A percentile compares a stretch with the other conserved stretches of the same genome.
Conservation (phyloP, 169 alveolate genomes). For the Babesia divergens region DNA sequence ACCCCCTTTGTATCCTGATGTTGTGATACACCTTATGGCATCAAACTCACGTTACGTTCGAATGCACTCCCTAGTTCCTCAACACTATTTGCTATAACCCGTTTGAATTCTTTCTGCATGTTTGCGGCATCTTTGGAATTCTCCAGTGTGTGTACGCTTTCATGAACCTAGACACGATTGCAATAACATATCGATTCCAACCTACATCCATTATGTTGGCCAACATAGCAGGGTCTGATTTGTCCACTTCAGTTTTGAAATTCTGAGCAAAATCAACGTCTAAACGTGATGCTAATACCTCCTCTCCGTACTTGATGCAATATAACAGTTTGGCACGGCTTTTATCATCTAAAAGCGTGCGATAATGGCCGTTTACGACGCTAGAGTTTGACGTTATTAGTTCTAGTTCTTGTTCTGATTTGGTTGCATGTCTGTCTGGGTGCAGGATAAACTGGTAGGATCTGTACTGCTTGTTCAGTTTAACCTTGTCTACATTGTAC, state of each 20-base stretch:
- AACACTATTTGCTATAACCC: neutral
- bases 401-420: slow-evolving; percentile 24
- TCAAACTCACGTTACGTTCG: slow-evolving; percentile 13
- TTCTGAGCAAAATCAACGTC: neutral
- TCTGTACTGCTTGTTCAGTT: slow-evolving; percentile 24
- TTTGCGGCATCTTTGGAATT: neutral
- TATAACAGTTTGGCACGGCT: slow-evolving; percentile 37
- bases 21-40: neutral
- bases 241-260: slow-evolving; percentile 12
- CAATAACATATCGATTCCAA: neutral
- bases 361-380: slow-evolving; percentile 21
- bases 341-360: slow-evolving; percentile 46
- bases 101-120: slow-evolving; percentile 14
- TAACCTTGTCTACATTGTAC: slow-evolving; percentile 36
- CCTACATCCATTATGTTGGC: slow-evolving; percentile 54
- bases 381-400: slow-evolving; percentile 47
- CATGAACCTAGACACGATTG: slow-evolving; percentile 25
- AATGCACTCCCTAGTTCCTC: slow-evolving; percentile 5
- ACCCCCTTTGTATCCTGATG: slow-evolving; percentile 22
- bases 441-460: slow-evolving; percentile 45
- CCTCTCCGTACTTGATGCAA: slow-evolving; percentile 33
- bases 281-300: neutral
- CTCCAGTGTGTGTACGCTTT: slow-evolving; percentile 18
- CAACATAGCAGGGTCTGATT: neutral
- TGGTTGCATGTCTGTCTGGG: slow-evolving; percentile 45